Percentiles rank a stretch among this genome's conserved stretches.
Evolutionary conservation across 83 land plant genomes (phyloP).

Genomic region (Thuja plicata): DNA sequence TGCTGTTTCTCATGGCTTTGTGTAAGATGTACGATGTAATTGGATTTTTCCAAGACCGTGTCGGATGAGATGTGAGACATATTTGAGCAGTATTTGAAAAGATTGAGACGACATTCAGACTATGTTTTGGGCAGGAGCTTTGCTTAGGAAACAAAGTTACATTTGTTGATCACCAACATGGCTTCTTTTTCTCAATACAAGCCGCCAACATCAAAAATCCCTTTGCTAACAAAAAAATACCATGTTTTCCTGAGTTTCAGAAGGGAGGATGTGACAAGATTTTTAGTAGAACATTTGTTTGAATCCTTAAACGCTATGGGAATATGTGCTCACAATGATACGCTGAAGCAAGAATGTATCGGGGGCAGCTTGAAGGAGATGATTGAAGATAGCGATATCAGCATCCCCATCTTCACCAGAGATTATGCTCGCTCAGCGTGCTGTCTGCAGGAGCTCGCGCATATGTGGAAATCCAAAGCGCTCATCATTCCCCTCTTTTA

Average conservation of each 20-base stretch:
- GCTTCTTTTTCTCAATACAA: no score
- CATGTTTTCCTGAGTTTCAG: slow-evolving; percentile 7
- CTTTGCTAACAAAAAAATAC: background rate
- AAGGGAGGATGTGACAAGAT: background rate
- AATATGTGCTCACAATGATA: background rate
- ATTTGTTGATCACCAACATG: no score
- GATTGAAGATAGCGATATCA: background rate
- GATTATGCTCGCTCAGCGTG: background rate
- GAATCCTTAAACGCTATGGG: background rate
- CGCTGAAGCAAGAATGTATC: background rate
- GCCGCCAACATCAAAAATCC: no score
- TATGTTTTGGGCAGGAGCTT: no score
- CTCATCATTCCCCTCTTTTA: background rate
- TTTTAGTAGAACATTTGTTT: background rate
- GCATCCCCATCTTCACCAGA: slow-evolving; percentile 12
- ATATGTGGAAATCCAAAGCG: background rate
- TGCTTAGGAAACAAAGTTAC: no score
- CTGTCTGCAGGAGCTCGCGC: background rate
- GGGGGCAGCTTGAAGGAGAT: background rate
- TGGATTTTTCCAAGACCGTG: no score
- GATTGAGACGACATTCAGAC: no score
- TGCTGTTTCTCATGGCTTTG: no score
- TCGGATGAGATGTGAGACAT: no score
- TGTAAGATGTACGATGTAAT: no score
- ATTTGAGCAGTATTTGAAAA: no score